Evolutionary conservation across 148 eudicot genomes (phyloP).

Genomic region (Cornus kousa): DNA sequence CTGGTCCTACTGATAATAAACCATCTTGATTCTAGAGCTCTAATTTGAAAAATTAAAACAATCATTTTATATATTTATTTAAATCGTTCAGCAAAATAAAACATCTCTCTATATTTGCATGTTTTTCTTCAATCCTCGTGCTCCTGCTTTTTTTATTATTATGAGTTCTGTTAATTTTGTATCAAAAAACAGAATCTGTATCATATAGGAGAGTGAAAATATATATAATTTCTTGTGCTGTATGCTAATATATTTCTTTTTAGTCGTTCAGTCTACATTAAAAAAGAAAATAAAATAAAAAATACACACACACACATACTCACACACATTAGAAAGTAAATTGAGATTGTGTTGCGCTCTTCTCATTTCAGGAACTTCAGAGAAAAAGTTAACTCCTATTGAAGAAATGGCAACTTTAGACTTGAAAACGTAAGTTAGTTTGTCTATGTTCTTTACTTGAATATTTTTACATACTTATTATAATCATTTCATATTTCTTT

Average conservation of each 20-base stretch:
- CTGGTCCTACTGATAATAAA: no score
- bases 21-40: no score
- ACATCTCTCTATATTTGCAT: background rate
- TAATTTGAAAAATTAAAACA: no score
- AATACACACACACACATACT: no score
- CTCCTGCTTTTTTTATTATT: background rate
- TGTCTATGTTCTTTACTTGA: background rate
- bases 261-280: background rate
- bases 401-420: constrained; percentile 59
- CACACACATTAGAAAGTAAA: background rate
- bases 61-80: no score
- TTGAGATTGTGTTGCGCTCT: background rate
- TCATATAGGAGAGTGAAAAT: background rate
- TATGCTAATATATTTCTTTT: background rate
- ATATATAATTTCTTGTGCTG: background rate
- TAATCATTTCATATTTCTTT: background rate
- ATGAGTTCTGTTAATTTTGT: background rate
- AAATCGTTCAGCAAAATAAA: background rate
- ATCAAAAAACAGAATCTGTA: background rate
- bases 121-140: background rate
- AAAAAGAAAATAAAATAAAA: no score
- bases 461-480: background rate
- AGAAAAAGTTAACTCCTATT: constrained; percentile 36
- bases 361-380: constrained; percentile 54
- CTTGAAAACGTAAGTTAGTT: constrained; percentile 63